phyloP scores from a whole-genome alignment of 208 protist genomes.

The Leishmania major region DNA sequence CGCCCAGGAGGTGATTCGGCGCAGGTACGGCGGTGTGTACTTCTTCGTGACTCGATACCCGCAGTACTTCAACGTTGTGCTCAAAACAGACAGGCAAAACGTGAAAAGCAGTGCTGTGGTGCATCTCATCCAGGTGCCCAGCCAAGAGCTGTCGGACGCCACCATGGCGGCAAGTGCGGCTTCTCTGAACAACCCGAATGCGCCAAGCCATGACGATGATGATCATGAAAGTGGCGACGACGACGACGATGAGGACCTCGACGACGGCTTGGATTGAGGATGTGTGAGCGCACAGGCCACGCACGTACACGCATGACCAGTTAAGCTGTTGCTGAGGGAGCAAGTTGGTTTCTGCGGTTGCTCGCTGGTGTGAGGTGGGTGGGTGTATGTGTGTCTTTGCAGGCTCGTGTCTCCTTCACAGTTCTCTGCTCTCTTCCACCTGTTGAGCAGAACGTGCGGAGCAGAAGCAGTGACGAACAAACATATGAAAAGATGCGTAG shows the following conservation, averaged over 20 bases:
- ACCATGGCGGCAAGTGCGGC: slow-evolving; percentile 21
- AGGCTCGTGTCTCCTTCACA: neutral
- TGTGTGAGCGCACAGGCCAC: neutral
- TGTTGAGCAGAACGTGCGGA: neutral
- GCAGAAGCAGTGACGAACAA: neutral
- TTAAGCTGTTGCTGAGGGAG: neutral
- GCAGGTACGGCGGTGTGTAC: slow-evolving; percentile 78
- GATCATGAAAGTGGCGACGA: slow-evolving; percentile 14
- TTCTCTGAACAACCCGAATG: slow-evolving; percentile 13
- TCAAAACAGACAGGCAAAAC: slow-evolving; percentile 67
- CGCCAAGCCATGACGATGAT: slow-evolving; percentile 2
- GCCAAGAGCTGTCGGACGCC: slow-evolving; percentile 14
- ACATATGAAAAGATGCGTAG: neutral
- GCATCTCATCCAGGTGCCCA: slow-evolving; percentile 77
- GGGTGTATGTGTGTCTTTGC: neutral
- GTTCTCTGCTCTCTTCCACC: neutral
- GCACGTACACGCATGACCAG: neutral
- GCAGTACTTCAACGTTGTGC: slow-evolving; percentile 84
- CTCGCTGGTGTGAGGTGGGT: neutral
- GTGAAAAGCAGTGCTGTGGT: slow-evolving; percentile 66
- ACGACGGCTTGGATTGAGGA: slow-evolving; percentile 23
- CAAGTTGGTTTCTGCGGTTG: neutral
- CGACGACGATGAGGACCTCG: slow-evolving; percentile 33
- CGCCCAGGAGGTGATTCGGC: slow-evolving; percentile 74
- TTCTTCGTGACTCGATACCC: slow-evolving; percentile 75